Evolutionary conservation across 805 yeast genomes (phyloP), one percentile per base, ranked within the genome.

Genomic region (Myxozyma nipponensis): DNA sequence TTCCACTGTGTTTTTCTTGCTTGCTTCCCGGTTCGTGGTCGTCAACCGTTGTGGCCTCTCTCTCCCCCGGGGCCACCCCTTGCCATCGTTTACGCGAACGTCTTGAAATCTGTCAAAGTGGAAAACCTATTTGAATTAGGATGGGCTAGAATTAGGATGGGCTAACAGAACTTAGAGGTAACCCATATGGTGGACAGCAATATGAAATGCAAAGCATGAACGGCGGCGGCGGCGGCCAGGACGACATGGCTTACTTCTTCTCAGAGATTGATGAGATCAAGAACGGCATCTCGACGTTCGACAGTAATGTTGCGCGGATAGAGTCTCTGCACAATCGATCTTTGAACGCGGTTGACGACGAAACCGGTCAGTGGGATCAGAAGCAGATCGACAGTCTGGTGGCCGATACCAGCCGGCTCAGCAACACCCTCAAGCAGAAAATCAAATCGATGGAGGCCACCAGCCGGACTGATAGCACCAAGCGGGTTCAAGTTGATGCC

Each of bases 401-500:
- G 45, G 73, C 84, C 43, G 95, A 89, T 66, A 86, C 95, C 2
- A 77, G 86, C 39, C 78, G 86, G 46, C 76, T 88, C 62, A 95
- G 91, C 65, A 76, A 77, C 56, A 76, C 77, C 49, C 79, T 93
- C 66, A 90, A 87, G 70, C 69, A 74, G 54, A 78, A 87, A 64
- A 83, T 93, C 67, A 86, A 87, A 68, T 72, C 77, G 54, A 82
- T 86, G 46, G 95, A 87, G 69, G 77, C 82, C 56, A 64, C 63
- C 52, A 49, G 52, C 39, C 49, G 50, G 34, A 49, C 25, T 39
- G 96, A 89, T 72, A 72, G 79, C 41, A 86, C 93, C 63, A 88
- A 87, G 69, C 81, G 81, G 64, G 86, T 86, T 54, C 98, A 93
- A 73, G 95, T 95, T 39, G 95, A 90, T 67, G 84, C 84, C 64